Base-by-base conservation (phyloP, 1,139 yeast genomes). In the Suhomyces atakaporum region DNA sequence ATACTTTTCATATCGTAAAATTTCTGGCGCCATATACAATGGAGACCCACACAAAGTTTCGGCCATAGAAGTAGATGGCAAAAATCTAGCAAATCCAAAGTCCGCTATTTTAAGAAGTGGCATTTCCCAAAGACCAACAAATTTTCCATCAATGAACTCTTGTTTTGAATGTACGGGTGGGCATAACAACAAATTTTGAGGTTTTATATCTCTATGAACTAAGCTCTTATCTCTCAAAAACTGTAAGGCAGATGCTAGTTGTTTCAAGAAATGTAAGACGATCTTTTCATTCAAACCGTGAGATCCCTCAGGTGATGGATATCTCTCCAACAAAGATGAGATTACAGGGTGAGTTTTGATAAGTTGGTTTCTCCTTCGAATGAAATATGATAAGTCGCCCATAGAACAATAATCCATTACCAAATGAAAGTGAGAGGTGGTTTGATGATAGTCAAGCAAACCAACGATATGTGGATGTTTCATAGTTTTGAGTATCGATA, bases 21-120 rank as follows among this genome's bases (percentile, higher is more conserved):
- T 94, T 61, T 92, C 98, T 0, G 98, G 98, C 0, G 98, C 98
- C 98, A 92, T 92, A 60, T 94, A 92, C 31, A 92, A 66, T 1
- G 98, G 98, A 8, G 96, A 87, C 1, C 98, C 98, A 69, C 98
- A 92, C 46, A 92, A 69, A 3, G 98, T 92, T 60, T 92, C 98
- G 1, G 98, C 97, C 77, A 94, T 73, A 2, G 96, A 83, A 1
- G 96, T 85, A 31, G 86, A 81, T 7, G 97, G 97, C 47, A 92
- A 70, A 54, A 89, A 86, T 44, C 98, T 73, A 5, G 98, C 98
- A 66, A 92, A 94, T 1, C 98, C 98, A 63, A 92, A 92, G 64
- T 92, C 98, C 12, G 98, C 98, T 43, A 92, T 82, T 58, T 92
- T 90, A 45, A 92, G 71, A 12, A 89, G 76, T 1, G 98, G 98